Base-by-base conservation (phyloP, 2,329 filamentous ascomycete genomes). In the Colletotrichum sp. region DNA sequence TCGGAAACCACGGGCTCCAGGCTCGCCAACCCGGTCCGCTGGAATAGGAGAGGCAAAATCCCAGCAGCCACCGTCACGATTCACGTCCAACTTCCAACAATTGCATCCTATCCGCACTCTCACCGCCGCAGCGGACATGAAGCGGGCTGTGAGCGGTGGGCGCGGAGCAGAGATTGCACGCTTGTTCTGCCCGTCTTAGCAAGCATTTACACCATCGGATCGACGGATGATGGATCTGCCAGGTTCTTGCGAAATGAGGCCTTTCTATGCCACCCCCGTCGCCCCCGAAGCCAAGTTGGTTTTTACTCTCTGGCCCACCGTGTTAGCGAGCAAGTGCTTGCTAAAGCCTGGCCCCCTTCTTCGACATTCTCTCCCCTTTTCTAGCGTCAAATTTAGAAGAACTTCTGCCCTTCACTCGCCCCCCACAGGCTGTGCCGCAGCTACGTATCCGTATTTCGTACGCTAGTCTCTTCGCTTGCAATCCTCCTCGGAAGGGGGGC, bases 191-290 rank as follows among this genome's bases (percentile, higher is more conserved):
- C 24, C 34, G 18, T 30, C 59, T 30, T 30, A 21, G 34, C 67
- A 69, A 44, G 30, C 57, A 30, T 70, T 36, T 26, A 52, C 32
- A 28, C 32, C 68, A 49, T 52, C 68, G 59, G 52, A 63, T 63
- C 21, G 24, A n/a, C 36, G 57, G 34, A 30, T 10, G 52, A 28
- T 62, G 67, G 34, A 26, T 18, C 55, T 24, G 28, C 68, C 57
- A 52, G 57, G 57, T 63, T 63, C 57, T 70, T 63, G 68, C 57
- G 68, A 70, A 70, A 70, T 63, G 68, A 70, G 68, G 24, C 24
- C 32, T 32, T 21, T 39, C 34, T 13, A 62, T 62, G 57, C 26
- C 65, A 15, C 57, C 67, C 68, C 36, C 39, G 36, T 36, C 15
- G 6, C 24, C 66, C 66, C 66, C 49, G 28, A 68, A 68, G 28